Percentiles rank a stretch among this genome's conserved stretches.
phyloP scores from a whole-genome alignment of 306 rosid species.

The Trifolium repens region DNA sequence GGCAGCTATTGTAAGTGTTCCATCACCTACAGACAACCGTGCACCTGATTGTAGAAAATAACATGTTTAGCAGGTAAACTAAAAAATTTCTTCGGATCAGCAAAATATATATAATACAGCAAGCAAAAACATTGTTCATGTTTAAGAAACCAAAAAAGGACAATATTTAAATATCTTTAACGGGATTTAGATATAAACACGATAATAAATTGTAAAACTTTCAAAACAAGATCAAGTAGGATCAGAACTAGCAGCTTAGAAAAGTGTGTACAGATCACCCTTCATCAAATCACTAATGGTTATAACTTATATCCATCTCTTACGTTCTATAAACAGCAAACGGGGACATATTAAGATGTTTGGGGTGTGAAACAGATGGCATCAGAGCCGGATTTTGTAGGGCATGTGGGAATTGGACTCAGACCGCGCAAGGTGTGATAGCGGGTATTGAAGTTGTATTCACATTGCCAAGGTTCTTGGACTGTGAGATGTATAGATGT shows the following conservation, averaged over 20 bases:
- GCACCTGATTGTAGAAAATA: slow-evolving; percentile 64
- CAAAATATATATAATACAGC: slow-evolving; percentile 3
- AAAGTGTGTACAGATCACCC: background rate
- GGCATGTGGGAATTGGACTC: background rate
- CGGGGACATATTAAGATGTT: background rate
- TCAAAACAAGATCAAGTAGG: slow-evolving; percentile 33
- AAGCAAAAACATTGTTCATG: background rate
- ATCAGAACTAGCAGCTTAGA: slow-evolving; percentile 13
- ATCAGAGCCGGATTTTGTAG: background rate
- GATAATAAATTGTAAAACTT: background rate
- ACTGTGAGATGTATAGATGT: background rate
- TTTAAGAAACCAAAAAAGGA: slow-evolving; percentile 23
- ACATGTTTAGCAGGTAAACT: slow-evolving; percentile 36
- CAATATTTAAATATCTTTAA: slow-evolving; percentile 21
- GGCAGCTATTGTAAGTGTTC: slow-evolving; percentile 81
- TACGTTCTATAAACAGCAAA: background rate
- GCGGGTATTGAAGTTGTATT: background rate
- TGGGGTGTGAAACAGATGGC: background rate
- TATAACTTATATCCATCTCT: background rate
- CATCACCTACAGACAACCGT: slow-evolving; percentile 85
- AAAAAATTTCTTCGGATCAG: slow-evolving; percentile 4
- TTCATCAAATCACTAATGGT: background rate
- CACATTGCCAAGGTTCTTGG: background rate
- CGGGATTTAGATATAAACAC: slow-evolving; percentile 9
- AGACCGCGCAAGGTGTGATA: background rate